A percentile compares a stretch with the other conserved stretches of the same genome.
Conservation (phyloP, 2,329 filamentous ascomycete species). For the Beauveria asiatica region DNA sequence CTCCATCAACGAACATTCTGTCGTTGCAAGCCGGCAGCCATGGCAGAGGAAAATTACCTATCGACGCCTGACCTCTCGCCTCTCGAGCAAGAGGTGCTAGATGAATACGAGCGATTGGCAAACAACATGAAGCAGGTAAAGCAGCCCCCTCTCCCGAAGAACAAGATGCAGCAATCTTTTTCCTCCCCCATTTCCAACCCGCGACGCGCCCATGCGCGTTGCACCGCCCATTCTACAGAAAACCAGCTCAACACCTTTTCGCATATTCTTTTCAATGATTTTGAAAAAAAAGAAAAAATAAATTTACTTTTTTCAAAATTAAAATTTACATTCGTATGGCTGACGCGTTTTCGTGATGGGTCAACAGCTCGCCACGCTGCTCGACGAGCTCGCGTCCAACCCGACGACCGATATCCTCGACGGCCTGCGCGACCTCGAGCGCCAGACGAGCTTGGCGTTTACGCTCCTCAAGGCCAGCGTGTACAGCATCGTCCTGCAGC, state of each 20-base stretch:
- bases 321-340: too few species aligned
- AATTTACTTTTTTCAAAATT: too few species aligned
- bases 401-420: constrained; percentile 80
- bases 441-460: constrained; percentile 91
- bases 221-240: too few species aligned
- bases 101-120: constrained; percentile 82
- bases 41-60: constrained; percentile 20
- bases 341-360: too few species aligned
- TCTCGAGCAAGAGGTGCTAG: constrained; percentile 86
- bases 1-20: not conserved
- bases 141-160: too few species aligned
- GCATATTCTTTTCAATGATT: too few species aligned
- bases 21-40: not conserved
- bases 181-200: not conserved
- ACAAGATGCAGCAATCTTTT: too few species aligned
- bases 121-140: constrained; percentile 83
- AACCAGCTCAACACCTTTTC: too few species aligned
- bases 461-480: constrained; percentile 96
- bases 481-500: constrained; percentile 96
- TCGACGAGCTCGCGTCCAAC: constrained; percentile 56
- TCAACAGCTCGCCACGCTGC: constrained; percentile 48
- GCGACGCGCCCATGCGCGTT: not conserved
- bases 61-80: constrained; percentile 56
- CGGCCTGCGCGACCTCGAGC: constrained; percentile 76
- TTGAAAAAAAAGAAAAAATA: too few species aligned